A percentile compares a stretch with the other conserved stretches of the same genome.
Evolutionary conservation across 1,284 basidiomycete species (phyloP).

Genomic region (Malassezia equina): DNA sequence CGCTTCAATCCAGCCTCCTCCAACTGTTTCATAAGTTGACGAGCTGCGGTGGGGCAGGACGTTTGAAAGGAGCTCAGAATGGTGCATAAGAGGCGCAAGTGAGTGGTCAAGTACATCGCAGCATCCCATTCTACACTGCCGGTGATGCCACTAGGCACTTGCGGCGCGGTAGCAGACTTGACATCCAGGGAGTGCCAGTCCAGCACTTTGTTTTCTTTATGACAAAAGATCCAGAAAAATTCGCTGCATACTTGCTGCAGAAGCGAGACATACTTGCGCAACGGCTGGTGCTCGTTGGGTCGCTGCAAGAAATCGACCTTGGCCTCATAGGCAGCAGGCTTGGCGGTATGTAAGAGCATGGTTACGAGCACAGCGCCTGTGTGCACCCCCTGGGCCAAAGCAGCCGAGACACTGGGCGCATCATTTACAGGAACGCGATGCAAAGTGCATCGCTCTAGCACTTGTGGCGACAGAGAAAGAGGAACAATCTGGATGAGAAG

Average conservation of each 20-base stretch:
- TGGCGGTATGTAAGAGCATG: conserved; percentile 31
- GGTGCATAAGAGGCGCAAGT: conserved; percentile 29
- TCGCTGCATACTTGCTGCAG: conserved; percentile 80
- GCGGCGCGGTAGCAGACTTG: conserved; percentile 71
- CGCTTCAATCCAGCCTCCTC: conserved; percentile 29
- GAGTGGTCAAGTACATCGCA: conserved; percentile 65
- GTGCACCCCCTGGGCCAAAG: not conserved
- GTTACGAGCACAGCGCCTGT: conserved; percentile 23
- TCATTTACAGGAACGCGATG: not conserved
- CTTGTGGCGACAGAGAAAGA: conserved; percentile 3
- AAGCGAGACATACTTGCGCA: conserved; percentile 82
- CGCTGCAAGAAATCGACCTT: conserved; percentile 68
- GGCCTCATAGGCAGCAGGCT: conserved; percentile 22
- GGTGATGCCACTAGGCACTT: conserved; percentile 93
- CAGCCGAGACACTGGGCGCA: not conserved
- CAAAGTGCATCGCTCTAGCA: not conserved
- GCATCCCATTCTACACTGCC: conserved; percentile 97
- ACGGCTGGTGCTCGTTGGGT: conserved; percentile 70
- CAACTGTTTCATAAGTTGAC: conserved; percentile 18
- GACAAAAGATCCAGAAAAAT: conserved; percentile 97
- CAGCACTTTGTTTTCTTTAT: conserved; percentile 85
- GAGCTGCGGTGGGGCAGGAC: conserved; percentile 14
- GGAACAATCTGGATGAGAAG: conserved; percentile 54
- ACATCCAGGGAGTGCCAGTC: conserved; percentile 69
- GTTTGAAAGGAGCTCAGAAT: conserved; percentile 19